Conservation (phyloP, 768 basidiomycete species). For the Termitomyces sp. region DNA sequence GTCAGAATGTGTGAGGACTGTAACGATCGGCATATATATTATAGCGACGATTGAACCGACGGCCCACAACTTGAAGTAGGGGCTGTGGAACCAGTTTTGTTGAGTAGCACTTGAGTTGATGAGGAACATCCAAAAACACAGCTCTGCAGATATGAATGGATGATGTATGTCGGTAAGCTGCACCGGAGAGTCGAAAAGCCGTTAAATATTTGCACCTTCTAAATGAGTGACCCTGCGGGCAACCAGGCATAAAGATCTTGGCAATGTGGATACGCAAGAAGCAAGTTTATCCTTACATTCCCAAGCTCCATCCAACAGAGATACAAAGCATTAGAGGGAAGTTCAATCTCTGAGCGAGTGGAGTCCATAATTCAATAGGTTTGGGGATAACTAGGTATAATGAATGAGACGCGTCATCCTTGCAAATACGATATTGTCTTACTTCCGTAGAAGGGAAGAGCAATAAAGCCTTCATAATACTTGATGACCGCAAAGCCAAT, state of each 20-base stretch:
- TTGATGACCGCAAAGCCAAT: conserved; percentile 70
- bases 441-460: conserved; percentile 45
- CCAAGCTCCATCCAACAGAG: conserved; percentile 67
- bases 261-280: too few relatives aligned
- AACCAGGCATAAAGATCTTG: neutral
- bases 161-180: conserved; percentile 3
- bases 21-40: conserved; percentile 65
- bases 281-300: conserved; percentile 50
- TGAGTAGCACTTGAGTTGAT: conserved; percentile 60
- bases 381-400: too few relatives aligned
- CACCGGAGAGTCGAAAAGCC: neutral
- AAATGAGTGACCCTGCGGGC: conserved; percentile 65
- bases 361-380: conserved; percentile 57
- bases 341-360: conserved; percentile 42
- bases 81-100: conserved; percentile 76
- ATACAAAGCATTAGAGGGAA: conserved; percentile 67
- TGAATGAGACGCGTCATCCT: neutral
- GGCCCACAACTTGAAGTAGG: conserved; percentile 73
- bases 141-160: conserved; percentile 40
- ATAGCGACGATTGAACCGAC: conserved; percentile 59
- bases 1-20: too few relatives aligned
- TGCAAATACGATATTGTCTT: conserved; percentile 21
- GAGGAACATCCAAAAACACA: conserved; percentile 87
- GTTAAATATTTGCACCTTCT: conserved; percentile 49
- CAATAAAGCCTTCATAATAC: too few relatives aligned